Conservation (phyloP, 257 asterid genomes). For the Misopates orontium region DNA sequence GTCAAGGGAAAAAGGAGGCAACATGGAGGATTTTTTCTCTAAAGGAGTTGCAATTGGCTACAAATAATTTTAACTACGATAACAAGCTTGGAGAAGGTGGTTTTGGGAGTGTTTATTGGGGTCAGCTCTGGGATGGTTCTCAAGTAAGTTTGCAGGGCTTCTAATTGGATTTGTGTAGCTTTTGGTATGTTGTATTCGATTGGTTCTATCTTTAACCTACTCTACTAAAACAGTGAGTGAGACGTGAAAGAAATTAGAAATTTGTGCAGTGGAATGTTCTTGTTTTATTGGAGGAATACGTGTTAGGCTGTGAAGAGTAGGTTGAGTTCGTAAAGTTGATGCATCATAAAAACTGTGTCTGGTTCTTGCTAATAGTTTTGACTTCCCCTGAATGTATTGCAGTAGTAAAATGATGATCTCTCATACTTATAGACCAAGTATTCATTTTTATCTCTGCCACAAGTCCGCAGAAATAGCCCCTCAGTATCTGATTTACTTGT, state of each 20-base stretch:
- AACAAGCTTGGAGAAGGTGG: slow-evolving; percentile 99
- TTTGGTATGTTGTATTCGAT: not conserved
- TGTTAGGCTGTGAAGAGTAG: slow-evolving; percentile 6
- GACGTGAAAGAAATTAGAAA: not conserved
- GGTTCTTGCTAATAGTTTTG: too few species aligned
- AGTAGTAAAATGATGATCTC: too few species aligned
- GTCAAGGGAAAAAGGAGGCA: slow-evolving; percentile 52
- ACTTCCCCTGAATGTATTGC: too few species aligned
- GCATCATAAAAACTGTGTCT: too few species aligned
- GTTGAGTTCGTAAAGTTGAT: not conserved
- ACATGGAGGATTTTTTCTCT: slow-evolving; percentile 90
- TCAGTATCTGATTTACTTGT: slow-evolving; percentile 13
- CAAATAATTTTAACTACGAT: slow-evolving; percentile 92
- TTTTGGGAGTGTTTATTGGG: slow-evolving; percentile 99
- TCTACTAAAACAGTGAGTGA: slow-evolving; percentile 1
- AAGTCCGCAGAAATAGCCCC: too few species aligned
- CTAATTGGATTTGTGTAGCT: slow-evolving; percentile 8
- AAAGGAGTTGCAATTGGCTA: slow-evolving; percentile 91
- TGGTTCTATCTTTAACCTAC: slow-evolving; percentile 12
- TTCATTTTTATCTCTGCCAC: too few species aligned
- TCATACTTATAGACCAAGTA: too few species aligned
- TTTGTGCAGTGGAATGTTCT: not conserved
- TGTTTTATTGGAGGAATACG: not conserved
- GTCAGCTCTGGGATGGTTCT: slow-evolving; percentile 99
- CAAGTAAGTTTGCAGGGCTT: slow-evolving; percentile 51